Conservation (phyloP, 345 rosid genomes). For the Excoecaria agallocha region DNA sequence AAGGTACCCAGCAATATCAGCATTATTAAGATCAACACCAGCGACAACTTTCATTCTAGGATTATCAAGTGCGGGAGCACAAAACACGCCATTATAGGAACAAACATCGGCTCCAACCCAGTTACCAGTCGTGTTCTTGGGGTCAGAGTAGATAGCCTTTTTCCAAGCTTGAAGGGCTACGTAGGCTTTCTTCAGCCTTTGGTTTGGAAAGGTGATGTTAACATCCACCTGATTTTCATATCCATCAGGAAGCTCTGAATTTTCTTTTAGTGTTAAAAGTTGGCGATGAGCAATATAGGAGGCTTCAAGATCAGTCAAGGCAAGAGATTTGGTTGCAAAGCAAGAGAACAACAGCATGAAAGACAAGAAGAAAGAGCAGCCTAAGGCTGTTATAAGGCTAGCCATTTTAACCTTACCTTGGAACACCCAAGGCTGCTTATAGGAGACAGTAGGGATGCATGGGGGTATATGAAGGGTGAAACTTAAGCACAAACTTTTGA, state of each 20-base stretch:
- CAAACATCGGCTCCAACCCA: constrained; percentile 77
- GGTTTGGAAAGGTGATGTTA: constrained; percentile 42
- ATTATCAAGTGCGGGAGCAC: constrained; percentile 63
- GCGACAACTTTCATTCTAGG: constrained; percentile 51
- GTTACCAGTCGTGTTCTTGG: constrained; percentile 56
- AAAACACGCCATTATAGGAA: constrained; percentile 62
- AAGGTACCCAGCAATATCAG: constrained; percentile 77
- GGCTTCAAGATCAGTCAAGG: constrained; percentile 28
- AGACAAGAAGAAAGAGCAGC: constrained; percentile 47
- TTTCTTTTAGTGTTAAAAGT: constrained; percentile 47
- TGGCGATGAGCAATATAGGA: constrained; percentile 60
- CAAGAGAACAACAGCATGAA: constrained; percentile 14
- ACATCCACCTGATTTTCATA: constrained; percentile 37
- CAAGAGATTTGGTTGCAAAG: constrained; percentile 29
- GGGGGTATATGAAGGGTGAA: constrained; percentile 21
- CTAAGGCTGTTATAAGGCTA: constrained; percentile 44
- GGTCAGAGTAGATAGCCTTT: constrained; percentile 72
- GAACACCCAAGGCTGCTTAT: constrained; percentile 73
- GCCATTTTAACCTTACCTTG: constrained; percentile 50
- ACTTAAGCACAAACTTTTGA: not conserved
- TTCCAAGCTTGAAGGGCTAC: constrained; percentile 77
- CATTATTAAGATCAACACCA: constrained; percentile 66
- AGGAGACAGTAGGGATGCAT: constrained; percentile 20
- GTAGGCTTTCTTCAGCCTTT: constrained; percentile 60
- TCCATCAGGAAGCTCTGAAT: constrained; percentile 34